Evolutionary conservation across 306 rosid genomes (phyloP).

Genomic region (Vigna mungo): DNA sequence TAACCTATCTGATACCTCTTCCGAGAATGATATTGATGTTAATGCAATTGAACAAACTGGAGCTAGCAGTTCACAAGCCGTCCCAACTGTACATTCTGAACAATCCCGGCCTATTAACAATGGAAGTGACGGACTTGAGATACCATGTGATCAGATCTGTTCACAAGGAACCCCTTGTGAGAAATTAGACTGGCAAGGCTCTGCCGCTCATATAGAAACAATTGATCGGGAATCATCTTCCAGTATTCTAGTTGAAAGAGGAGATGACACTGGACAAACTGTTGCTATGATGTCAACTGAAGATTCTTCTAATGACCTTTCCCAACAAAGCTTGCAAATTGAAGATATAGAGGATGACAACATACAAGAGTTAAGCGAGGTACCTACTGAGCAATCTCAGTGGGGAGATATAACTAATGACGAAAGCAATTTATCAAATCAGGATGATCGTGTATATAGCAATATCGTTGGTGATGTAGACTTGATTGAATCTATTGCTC

Average conservation of each 20-base stretch:
- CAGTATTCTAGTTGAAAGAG: constrained; percentile 44
- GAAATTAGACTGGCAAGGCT: constrained; percentile 45
- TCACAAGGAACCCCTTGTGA: constrained; percentile 50
- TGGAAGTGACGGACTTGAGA: constrained; percentile 51
- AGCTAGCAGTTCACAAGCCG: constrained; percentile 55
- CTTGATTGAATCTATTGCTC: constrained; percentile 56
- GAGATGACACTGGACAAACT: constrained; percentile 48
- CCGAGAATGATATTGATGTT: constrained; percentile 51
- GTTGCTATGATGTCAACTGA: constrained; percentile 49
- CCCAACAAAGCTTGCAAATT: constrained; percentile 51
- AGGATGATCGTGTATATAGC: constrained; percentile 41
- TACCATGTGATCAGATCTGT: constrained; percentile 49
- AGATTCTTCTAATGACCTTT: constrained; percentile 39
- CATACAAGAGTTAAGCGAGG: constrained; percentile 50
- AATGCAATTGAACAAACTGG: constrained; percentile 53
- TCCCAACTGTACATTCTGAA: constrained; percentile 51
- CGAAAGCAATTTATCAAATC: constrained; percentile 46
- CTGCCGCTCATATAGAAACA: constrained; percentile 50
- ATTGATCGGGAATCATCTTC: constrained; percentile 46
- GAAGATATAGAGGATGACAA: constrained; percentile 49
- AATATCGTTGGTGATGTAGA: constrained; percentile 46
- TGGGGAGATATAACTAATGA: constrained; percentile 46
- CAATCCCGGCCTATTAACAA: constrained; percentile 49
- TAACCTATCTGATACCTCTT: constrained; percentile 59
- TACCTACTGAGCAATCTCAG: constrained; percentile 57